Conservation (phyloP, 2,329 filamentous ascomycete species). For the Amesomyces nigricolor region DNA sequence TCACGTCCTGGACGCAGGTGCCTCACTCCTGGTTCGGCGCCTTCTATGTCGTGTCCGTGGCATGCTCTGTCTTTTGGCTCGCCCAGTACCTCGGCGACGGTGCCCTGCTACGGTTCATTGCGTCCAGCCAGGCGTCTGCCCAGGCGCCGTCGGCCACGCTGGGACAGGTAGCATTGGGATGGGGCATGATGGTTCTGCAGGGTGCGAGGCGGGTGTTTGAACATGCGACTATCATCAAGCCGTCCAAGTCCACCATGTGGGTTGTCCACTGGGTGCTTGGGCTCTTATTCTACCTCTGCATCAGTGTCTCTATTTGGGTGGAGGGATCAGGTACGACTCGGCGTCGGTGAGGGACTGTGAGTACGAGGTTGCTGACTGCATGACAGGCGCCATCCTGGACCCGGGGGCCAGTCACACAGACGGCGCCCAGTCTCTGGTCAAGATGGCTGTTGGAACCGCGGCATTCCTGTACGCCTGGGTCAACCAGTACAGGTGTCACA, state of each 20-base stretch:
- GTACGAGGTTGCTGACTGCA: slow-evolving; percentile 15
- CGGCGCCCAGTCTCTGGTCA: slow-evolving; percentile 36
- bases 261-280: slow-evolving; percentile 77
- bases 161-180: slow-evolving; percentile 59
- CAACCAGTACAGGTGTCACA: slow-evolving; percentile 70
- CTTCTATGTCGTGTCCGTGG: slow-evolving; percentile 72
- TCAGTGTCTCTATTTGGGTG: slow-evolving; percentile 75
- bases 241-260: slow-evolving; percentile 76
- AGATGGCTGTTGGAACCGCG: slow-evolving; percentile 50
- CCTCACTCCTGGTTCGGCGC: slow-evolving; percentile 87
- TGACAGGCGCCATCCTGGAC: slow-evolving; percentile 32
- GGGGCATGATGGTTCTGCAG: slow-evolving; percentile 70
- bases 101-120: slow-evolving; percentile 44
- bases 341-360: not conserved
- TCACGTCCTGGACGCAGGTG: slow-evolving; percentile 50
- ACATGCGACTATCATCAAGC: slow-evolving; percentile 57
- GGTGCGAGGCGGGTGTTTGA: slow-evolving; percentile 72
- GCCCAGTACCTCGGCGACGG: slow-evolving; percentile 56
- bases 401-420: slow-evolving; percentile 20
- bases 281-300: slow-evolving; percentile 67
- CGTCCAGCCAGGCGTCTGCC: slow-evolving; percentile 31
- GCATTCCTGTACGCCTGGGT: slow-evolving; percentile 65
- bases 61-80: slow-evolving; percentile 69
- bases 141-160: slow-evolving; percentile 46
- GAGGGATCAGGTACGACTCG: slow-evolving; percentile 62